Base-by-base conservation (phyloP, 192 early-diverging fungal species). In the Coemansia sp. region DNA sequence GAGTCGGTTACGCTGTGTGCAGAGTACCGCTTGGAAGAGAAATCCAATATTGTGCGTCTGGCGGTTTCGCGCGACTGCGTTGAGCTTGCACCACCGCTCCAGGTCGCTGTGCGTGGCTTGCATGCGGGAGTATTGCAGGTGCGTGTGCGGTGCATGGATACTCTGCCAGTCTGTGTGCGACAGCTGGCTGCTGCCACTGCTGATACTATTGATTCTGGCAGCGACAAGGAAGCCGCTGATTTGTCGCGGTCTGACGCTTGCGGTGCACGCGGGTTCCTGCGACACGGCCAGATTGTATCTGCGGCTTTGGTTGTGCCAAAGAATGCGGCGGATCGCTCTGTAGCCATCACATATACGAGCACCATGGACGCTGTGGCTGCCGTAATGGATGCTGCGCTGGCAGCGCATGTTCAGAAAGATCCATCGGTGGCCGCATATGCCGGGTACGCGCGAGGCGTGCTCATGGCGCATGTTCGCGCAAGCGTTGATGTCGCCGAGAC, bases 1-100 rank as follows among this genome's bases (percentile, higher is more conserved):
- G n/a, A n/a, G n/a, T n/a, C n/a, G n/a, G 32, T 62, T 8, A 50
- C 51, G 0, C 58, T 58, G 22, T 58, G 48, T 22, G 64, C 64
- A 0, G 54, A 58, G 42, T 59, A 46, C 30, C 17, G 28, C 28
- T 33, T n/a, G 15, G 46, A 19, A 42, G 20, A 28, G 3, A 19
- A 17, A 1, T 5, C 11, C 3, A 52, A 46, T 3, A 46, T 51
- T 9, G 19, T 34, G 47, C 51, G 61, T 1, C 33, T 64, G 48
- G 15, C 54, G 13, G n/a, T 60, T 9, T 46, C 44, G 20, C 53
- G 32, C 40, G 42, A 38, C 3, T 10, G 39, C 2, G 54, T 62
- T 0, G 70, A 73, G 2, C 38, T 62, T 9, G 10, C 41, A 36
- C 58, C 50, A 35, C 50, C 54, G 11, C 9, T 47, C 19, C 46